Evolutionary conservation across 768 basidiomycete genomes (phyloP), one percentile per base, ranked within the genome.

Genomic region (Panellus pusillus): DNA sequence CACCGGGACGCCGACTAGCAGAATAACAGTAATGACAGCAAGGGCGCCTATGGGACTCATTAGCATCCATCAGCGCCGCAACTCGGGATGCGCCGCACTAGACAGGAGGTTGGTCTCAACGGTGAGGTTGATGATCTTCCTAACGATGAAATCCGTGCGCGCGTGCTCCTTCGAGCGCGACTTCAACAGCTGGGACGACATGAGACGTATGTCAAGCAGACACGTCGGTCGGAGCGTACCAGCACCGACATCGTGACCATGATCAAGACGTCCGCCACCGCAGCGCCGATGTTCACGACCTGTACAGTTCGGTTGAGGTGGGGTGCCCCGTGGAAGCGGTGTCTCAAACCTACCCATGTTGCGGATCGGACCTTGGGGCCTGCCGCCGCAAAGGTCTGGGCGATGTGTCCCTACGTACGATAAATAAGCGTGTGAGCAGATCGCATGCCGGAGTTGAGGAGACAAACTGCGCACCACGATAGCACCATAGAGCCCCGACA

Each of bases 21-120:
- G 44, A 19, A 46, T 35, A 17, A 46, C 44, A 19, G 44, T 46
- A 46, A 46, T 29, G 44, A 46, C 31, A 46, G 44, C 44, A 35
- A 46, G 31, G 44, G 31, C 17, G 13, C 44, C 43, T 44, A 44
- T 27, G 20, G 12, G 12, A n/a, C 20, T 4, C 3, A 44, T 29
- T 2, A 44, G 43, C 43, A 44, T 12, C 15, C 12, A 31, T 4
- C 3, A 14, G 3, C 19, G 13, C 27, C 11, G 27, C 12, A 41
- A 19, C 18, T 41, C 4, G 27, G 27, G 9, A 24, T 13, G 7
- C 43, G 12, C 18, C 12, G 2, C 24, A 24, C 24, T 46, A 12
- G 44, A 46, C 2, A 40, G 12, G 9, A 40, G 19, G 39, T 40
- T 40, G 39, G 39, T 40, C 19, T 40, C 39, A 5, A 35, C 44